phyloP scores from a whole-genome alignment of 768 basidiomycete species.

The Albatrellus ellisii region DNA sequence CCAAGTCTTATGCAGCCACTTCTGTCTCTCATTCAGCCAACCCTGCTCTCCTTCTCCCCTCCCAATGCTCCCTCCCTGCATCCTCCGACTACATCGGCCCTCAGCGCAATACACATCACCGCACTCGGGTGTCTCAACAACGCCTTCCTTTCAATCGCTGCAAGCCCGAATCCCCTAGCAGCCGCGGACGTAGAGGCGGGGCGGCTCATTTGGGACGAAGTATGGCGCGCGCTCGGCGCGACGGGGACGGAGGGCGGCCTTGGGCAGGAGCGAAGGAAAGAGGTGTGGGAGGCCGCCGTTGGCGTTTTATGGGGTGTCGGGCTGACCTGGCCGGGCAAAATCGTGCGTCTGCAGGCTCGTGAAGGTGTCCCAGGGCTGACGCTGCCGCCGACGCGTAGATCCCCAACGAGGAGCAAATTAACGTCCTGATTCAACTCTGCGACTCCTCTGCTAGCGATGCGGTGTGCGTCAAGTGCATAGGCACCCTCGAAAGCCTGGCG shows the following conservation, averaged over 20 bases:
- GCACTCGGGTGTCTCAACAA: constrained; percentile 89
- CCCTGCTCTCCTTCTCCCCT: constrained; percentile 72
- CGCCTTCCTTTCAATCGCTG: constrained; percentile 62
- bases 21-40: constrained; percentile 59
- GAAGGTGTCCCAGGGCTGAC: background rate
- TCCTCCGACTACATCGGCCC: constrained; percentile 78
- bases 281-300: constrained; percentile 68
- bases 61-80: constrained; percentile 55
- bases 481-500: constrained; percentile 77
- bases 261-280: constrained; percentile 55
- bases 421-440: constrained; percentile 54
- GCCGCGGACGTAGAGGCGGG: constrained; percentile 36
- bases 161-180: constrained; percentile 28
- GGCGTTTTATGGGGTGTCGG: constrained; percentile 88
- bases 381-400: constrained; percentile 22
- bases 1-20: constrained; percentile 56
- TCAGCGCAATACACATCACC: constrained; percentile 72
- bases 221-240: constrained; percentile 49
- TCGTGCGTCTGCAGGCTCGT: constrained; percentile 29
- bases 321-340: constrained; percentile 51
- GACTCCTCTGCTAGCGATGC: constrained; percentile 37
- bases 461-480: constrained; percentile 67
- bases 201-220: constrained; percentile 42
- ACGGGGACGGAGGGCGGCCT: constrained; percentile 45
- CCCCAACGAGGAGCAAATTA: constrained; percentile 47